Base-by-base conservation (phyloP, 2,329 filamentous ascomycete species). In the Nothopassalora personata region DNA sequence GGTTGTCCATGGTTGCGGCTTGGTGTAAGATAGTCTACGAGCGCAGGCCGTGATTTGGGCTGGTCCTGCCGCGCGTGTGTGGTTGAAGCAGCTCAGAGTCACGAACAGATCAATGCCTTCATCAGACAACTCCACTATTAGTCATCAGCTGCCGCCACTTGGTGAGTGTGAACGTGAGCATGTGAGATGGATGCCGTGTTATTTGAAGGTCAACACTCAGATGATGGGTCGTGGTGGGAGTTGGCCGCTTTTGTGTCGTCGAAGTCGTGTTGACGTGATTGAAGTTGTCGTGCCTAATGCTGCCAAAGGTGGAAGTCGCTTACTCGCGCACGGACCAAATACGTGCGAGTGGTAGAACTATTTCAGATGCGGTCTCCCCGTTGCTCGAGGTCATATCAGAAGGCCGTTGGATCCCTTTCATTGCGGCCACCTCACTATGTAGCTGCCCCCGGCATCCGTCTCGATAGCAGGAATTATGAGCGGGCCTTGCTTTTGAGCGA, bases 401-500 rank as follows among this genome's bases (percentile, higher is more conserved):
- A 36, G 4, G 15, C 10, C 34, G 10, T 36, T 36, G 10, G 7
- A 23, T n/a, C 3, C 18, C 13, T n/a, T 13, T 39, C 36, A 39
- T 13, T 43, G 9, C 13, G 39, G 15, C 39, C 39, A 43, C 18
- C 5, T 43, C 7, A 43, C 39, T 8, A n/a, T 5, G n/a, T 43
- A 43, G 39, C 39, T 43, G 9, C 39, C 39, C 18, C 3, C 18
- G 8, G 5, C 39, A n/a, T n/a, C 39, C 39, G 8, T 4, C 39
- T 43, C 39, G 39, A 43, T n/a, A 18, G 39, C n/a, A n/a, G 39
- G 39, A n/a, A 43, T 15, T 18, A n/a, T 43, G 4, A 18, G 39
- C n/a, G 39, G 13, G 7, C 13, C 54, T 47, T 50, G 33, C 53
- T 36, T 60, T 10, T 45, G 52, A 6, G 61, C 60, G 43, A 62